Evolutionary conservation across 495 filamentous ascomycete genomes (phyloP).

Genomic region (Cudoniella acicularis): DNA sequence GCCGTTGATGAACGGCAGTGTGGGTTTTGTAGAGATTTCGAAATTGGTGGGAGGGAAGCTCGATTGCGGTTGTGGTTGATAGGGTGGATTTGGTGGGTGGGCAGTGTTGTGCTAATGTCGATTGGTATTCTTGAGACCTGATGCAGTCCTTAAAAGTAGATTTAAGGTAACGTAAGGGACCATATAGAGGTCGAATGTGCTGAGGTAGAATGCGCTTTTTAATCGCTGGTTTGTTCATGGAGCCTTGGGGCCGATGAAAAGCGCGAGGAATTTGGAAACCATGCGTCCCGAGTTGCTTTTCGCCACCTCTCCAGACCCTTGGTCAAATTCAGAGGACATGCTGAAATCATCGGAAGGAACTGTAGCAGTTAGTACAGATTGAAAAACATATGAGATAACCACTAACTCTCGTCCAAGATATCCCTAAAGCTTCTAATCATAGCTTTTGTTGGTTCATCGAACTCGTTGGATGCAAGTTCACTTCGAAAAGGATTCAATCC

Average conservation of each 20-base stretch:
- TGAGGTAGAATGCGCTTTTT: no score
- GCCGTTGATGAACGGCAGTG: constrained; percentile 31
- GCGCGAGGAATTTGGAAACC: neutral
- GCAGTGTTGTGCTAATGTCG: constrained; percentile 36
- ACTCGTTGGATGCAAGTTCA: neutral
- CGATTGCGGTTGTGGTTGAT: constrained; percentile 25
- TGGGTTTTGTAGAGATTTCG: constrained; percentile 38
- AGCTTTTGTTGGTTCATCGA: neutral
- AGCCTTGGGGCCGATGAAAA: neutral
- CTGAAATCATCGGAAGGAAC: neutral
- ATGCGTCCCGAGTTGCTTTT: neutral
- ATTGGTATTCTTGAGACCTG: neutral
- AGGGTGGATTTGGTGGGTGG: constrained; percentile 29
- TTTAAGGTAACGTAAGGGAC: no score
- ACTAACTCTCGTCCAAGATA: neutral
- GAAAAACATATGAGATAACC: no score
- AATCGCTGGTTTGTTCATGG: neutral
- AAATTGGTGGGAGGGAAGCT: constrained; percentile 16
- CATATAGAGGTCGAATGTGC: no score
- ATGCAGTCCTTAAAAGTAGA: no score
- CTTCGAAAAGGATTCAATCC: constrained; percentile 15
- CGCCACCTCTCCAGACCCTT: no score
- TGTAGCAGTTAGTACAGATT: neutral
- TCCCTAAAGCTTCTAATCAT: constrained; percentile 2
- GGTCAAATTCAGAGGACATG: neutral